Conservation (phyloP, 2,329 filamentous ascomycete genomes). For the Alternaria metachromatica region DNA sequence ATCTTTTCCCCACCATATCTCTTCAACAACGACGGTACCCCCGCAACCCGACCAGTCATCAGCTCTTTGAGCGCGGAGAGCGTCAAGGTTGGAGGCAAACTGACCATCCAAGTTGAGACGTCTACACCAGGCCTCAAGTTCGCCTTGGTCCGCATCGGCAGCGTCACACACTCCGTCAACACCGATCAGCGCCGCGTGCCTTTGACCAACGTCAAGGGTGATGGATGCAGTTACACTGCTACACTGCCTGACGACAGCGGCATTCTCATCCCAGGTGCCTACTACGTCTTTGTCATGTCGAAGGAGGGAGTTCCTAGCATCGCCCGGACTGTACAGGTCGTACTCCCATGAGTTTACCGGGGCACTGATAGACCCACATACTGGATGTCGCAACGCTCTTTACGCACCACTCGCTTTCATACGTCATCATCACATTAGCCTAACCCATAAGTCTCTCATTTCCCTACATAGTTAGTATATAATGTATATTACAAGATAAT, state of each 20-base stretch:
- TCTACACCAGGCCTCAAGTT: conserved; percentile 16
- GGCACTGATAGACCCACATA: neutral
- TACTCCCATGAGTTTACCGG: conserved; percentile 8
- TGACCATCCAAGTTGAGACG: conserved; percentile 18
- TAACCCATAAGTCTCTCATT: neutral
- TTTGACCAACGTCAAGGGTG: conserved; percentile 14
- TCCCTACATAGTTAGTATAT: neutral
- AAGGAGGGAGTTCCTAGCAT: conserved; percentile 29
- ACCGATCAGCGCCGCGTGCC: conserved; percentile 37
- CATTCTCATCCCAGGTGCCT: conserved; percentile 31
- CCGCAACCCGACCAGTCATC: conserved; percentile 25
- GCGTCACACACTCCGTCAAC: conserved; percentile 39
- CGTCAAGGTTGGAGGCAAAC: conserved; percentile 27
- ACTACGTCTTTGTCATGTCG: conserved; percentile 32
- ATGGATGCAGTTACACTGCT: conserved; percentile 16
- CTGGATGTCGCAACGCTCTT: neutral
- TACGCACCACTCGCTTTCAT: neutral
- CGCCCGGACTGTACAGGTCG: conserved; percentile 27
- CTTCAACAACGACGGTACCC: conserved; percentile 31
- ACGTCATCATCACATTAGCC: neutral
- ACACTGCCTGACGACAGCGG: conserved; percentile 31
- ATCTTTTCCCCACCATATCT: conserved; percentile 38
- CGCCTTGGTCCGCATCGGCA: conserved; percentile 32
- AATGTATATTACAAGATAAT: neutral
- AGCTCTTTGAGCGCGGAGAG: conserved; percentile 16